These are phyloP conservation scores for Clarireedia monteithiana DNA, from an alignment of 2,329 filamentous ascomycete species.

Conservation along the genomic window DNA sequence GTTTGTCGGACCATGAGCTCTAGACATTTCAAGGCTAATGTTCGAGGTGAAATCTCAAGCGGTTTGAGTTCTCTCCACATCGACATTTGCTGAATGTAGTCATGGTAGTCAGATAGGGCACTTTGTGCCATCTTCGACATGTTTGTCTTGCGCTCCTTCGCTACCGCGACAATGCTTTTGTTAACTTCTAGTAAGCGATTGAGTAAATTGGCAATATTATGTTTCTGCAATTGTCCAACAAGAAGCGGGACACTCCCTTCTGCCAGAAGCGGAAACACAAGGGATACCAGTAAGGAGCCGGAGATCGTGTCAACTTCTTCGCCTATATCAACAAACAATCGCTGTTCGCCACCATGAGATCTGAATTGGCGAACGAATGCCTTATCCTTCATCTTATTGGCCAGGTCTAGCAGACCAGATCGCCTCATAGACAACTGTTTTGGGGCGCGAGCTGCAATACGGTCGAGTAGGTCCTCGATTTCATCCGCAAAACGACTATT, in stretches of 20 bases:
- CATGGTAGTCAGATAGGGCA: slow-evolving; percentile 47
- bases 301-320: slow-evolving; percentile 52
- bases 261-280: slow-evolving; percentile 54
- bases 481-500: slow-evolving; percentile 60
- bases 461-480: slow-evolving; percentile 55
- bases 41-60: slow-evolving; percentile 50
- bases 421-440: slow-evolving; percentile 45
- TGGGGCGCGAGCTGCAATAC: slow-evolving; percentile 44
- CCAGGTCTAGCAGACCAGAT: slow-evolving; percentile 52
- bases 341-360: slow-evolving; percentile 63
- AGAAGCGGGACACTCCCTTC: slow-evolving; percentile 53
- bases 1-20: slow-evolving; percentile 48
- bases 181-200: slow-evolving; percentile 43
- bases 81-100: slow-evolving; percentile 41
- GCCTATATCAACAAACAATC: slow-evolving; percentile 55
- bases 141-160: slow-evolving; percentile 58
- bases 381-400: slow-evolving; percentile 51
- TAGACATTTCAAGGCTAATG: slow-evolving; percentile 55
- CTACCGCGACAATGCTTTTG: slow-evolving; percentile 51
- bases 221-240: slow-evolving; percentile 46
- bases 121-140: slow-evolving; percentile 58
- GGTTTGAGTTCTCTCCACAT: slow-evolving; percentile 53
- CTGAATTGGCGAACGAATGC: slow-evolving; percentile 63
- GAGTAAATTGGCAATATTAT: slow-evolving; percentile 48
- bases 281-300: slow-evolving; percentile 56